These are phyloP conservation scores for Pseudogymnoascus pannorum DNA, from an alignment of 2,329 filamentous ascomycete species.

Conservation along the genomic window DNA sequence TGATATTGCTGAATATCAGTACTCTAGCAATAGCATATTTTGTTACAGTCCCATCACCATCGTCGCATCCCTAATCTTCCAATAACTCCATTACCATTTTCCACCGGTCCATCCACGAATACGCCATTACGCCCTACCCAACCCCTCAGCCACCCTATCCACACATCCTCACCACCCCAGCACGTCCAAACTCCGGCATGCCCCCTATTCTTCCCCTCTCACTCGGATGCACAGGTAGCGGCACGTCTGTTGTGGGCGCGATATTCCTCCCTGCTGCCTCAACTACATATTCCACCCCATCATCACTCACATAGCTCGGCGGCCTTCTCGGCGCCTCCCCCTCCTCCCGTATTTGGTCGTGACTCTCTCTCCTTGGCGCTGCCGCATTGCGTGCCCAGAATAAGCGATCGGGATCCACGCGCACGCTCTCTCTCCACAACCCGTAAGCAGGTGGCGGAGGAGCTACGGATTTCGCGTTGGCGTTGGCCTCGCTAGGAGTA, in stretches of 20 bases:
- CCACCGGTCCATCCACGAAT: background rate
- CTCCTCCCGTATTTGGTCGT: conserved; percentile 11
- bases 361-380: conserved; percentile 20
- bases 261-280: conserved; percentile 56
- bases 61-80: background rate
- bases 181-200: conserved; percentile 18
- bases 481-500: conserved; percentile 32
- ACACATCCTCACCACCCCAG: conserved; percentile 20
- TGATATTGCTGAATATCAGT: background rate
- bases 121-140: background rate
- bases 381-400: conserved; percentile 67
- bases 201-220: conserved; percentile 32
- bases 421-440: conserved; percentile 73
- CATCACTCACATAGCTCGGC: conserved; percentile 69
- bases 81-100: conserved; percentile 1
- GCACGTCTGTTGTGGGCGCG: conserved; percentile 39
- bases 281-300: conserved; percentile 65
- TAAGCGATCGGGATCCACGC: conserved; percentile 72
- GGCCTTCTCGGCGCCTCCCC: conserved; percentile 40
- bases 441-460: conserved; percentile 76
- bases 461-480: conserved; percentile 48
- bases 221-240: conserved; percentile 42
- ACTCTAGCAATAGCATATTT: background rate
- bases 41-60: background rate
- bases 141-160: background rate